Conservation (phyloP, 176 grass and related monocot species). For the Zea luxurians region DNA sequence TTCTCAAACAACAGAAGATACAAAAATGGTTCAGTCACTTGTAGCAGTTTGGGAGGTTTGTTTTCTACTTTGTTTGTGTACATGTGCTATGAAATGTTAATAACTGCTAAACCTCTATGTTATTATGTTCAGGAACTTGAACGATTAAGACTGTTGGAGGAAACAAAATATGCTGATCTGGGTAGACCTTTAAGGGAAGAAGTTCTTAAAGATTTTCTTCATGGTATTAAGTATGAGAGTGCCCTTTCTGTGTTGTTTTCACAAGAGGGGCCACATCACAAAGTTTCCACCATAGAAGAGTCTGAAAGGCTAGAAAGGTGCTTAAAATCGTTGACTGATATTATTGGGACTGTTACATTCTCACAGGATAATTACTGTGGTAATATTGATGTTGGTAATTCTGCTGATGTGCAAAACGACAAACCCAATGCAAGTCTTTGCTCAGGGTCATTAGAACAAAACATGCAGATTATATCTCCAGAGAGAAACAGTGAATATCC, state of each 20-base stretch:
- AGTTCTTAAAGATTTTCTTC: slow-evolving; percentile 63
- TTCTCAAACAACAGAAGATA: slow-evolving; percentile 69
- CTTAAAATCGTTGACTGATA: slow-evolving; percentile 61
- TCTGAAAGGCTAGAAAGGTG: slow-evolving; percentile 61
- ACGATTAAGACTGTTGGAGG: slow-evolving; percentile 53
- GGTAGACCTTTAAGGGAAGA: slow-evolving; percentile 55
- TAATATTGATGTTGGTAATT: slow-evolving; percentile 29
- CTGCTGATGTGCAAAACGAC: slow-evolving; percentile 32
- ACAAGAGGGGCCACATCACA: slow-evolving; percentile 43
- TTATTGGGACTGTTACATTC: slow-evolving; percentile 53
- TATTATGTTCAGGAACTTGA: slow-evolving; percentile 57
- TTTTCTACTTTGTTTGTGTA: slow-evolving; percentile 33
- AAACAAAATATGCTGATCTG: slow-evolving; percentile 43
- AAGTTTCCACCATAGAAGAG: slow-evolving; percentile 49
- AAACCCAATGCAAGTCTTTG: slow-evolving; percentile 13
- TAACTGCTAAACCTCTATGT: slow-evolving; percentile 30
- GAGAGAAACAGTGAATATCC: slow-evolving; percentile 38
- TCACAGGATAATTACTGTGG: slow-evolving; percentile 41
- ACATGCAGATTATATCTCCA: slow-evolving; percentile 33
- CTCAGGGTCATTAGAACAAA: slow-evolving; percentile 33
- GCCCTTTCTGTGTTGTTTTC: slow-evolving; percentile 61
- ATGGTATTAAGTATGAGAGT: slow-evolving; percentile 62
- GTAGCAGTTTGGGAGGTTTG: slow-evolving; percentile 85
- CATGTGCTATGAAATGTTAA: slow-evolving; percentile 32
- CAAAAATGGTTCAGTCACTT: slow-evolving; percentile 95